Base-by-base conservation (phyloP, 345 rosid species). In the Cochlearia excelsa region DNA sequence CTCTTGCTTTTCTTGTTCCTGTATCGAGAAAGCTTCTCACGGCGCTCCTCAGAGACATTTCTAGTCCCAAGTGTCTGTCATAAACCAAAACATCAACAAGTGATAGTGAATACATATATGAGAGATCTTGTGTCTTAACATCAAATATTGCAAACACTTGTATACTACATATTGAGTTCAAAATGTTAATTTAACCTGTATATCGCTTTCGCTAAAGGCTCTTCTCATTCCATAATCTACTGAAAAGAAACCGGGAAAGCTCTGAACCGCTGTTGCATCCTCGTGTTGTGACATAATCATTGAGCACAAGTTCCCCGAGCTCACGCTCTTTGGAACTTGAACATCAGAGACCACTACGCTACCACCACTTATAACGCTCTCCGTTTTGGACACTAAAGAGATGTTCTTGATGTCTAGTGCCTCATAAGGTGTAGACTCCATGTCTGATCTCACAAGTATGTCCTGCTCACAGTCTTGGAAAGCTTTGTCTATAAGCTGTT, bases 1-100 rank as follows among this genome's bases (percentile, higher is more conserved):
- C 99, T 70, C 81, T 79, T 89, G 40, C 82, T 76, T 81, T 78
- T 93, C 92, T 93, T 93, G 59, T 71, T 82, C 74, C 97, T 78
- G 86, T 93, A 93, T 69, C 99, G 77, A 4, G 89, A 89, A 71
- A 93, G 96, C 82, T 89, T 89, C 70, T 93, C 97, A 78, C 71
- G 74, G 35, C 99, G 95, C 45, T 75, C 88, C 75, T 93, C 92
- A 0, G 86, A 44, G 46, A 76, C 51, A 54, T 63, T 56, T 77
- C 64, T 75, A 63, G 60, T 79, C 42, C 75, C 72, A 44, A 93
- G 90, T 63, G 85, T 78, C 99, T 93, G 92, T 49, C 78, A 82
- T 61, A 52, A 45, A 51, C 23, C 73, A 77, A n/a, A 92, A 78
- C 71, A 84, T 73, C 68, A 63, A 78, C 71, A 35, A 74, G 66